phyloP scores from a whole-genome alignment of 2,329 filamentous ascomycete species.

The Tolypocladium ophioglossoides region DNA sequence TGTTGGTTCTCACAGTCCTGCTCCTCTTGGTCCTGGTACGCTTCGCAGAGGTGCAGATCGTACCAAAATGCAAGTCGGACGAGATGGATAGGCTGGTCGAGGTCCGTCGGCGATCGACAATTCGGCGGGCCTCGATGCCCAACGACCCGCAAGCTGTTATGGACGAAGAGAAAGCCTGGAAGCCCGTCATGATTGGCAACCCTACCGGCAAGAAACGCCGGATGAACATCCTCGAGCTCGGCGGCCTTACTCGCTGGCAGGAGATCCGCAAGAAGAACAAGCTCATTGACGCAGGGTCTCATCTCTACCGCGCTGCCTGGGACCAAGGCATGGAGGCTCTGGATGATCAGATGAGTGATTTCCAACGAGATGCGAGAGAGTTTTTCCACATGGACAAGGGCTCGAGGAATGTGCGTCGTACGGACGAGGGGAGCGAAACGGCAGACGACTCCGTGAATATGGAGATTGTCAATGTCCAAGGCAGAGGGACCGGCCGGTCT shows the following conservation, averaged over 20 bases:
- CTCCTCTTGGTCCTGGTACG: conserved; percentile 52
- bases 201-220: conserved; percentile 57
- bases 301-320: conserved; percentile 24
- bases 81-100: conserved; percentile 44
- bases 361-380: conserved; percentile 21
- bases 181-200: conserved; percentile 60
- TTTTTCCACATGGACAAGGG: conserved; percentile 16
- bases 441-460: conserved; percentile 19
- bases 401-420: conserved; percentile 12
- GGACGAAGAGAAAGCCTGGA: conserved; percentile 51
- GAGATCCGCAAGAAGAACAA: conserved; percentile 56
- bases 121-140: conserved; percentile 32
- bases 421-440: conserved; percentile 17
- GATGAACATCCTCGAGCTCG: conserved; percentile 63
- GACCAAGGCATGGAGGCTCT: conserved; percentile 25
- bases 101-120: conserved; percentile 36
- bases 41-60: conserved; percentile 57
- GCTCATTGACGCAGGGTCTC: conserved; percentile 36
- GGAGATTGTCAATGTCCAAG: conserved; percentile 12
- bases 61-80: conserved; percentile 47
- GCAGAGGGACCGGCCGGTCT: conserved; percentile 4
- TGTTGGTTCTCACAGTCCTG: conserved; percentile 53
- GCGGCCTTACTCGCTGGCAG: conserved; percentile 57
- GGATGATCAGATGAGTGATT: conserved; percentile 24
- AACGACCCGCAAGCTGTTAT: conserved; percentile 27